A percentile compares a stretch with the other conserved stretches of the same genome.
These are phyloP conservation scores for Trypanosoma lewisi DNA, from an alignment of 208 protist species.

Conservation along the genomic window DNA sequence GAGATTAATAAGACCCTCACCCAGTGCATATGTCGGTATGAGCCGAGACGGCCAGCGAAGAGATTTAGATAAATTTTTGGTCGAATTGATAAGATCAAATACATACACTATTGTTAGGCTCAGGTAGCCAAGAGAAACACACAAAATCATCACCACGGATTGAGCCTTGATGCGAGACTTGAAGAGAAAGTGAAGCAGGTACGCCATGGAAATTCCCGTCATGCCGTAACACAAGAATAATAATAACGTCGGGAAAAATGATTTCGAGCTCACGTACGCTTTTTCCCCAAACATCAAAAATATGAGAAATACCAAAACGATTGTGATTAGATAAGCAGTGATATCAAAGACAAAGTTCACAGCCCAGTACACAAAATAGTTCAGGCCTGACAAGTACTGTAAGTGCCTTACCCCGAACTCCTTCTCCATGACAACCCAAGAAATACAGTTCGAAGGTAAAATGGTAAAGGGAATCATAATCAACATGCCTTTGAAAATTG, in stretches of 20 bases:
- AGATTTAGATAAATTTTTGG: slow-evolving; percentile 29
- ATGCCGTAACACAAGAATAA: slow-evolving; percentile 65
- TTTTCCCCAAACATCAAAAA: slow-evolving; percentile 51
- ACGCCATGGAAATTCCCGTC: slow-evolving; percentile 52
- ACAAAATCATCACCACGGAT: slow-evolving; percentile 55
- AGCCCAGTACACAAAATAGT: slow-evolving; percentile 62
- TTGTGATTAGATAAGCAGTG: slow-evolving; percentile 51
- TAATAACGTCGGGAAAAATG: slow-evolving; percentile 44
- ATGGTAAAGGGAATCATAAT: slow-evolving; percentile 74
- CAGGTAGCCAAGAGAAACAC: slow-evolving; percentile 78
- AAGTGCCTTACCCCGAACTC: slow-evolving; percentile 69
- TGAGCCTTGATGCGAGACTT: slow-evolving; percentile 64
- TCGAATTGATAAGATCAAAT: slow-evolving; percentile 40
- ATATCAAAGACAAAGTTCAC: slow-evolving; percentile 79
- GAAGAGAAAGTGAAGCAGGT: slow-evolving; percentile 63
- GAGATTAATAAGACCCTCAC: neutral
- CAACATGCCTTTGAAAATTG: slow-evolving; percentile 54
- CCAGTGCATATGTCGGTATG: slow-evolving; percentile 47
- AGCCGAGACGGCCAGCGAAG: slow-evolving; percentile 65
- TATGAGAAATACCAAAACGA: slow-evolving; percentile 52
- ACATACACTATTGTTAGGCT: slow-evolving; percentile 54
- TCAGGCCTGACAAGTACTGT: slow-evolving; percentile 72
- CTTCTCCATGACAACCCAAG: slow-evolving; percentile 80
- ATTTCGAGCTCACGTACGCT: slow-evolving; percentile 49
- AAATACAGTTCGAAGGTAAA: slow-evolving; percentile 59